A percentile compares a stretch with the other conserved stretches of the same genome.
These are phyloP conservation scores for Saccharomyces mikatae DNA, from an alignment of 805 yeast species.

Conservation along the genomic window DNA sequence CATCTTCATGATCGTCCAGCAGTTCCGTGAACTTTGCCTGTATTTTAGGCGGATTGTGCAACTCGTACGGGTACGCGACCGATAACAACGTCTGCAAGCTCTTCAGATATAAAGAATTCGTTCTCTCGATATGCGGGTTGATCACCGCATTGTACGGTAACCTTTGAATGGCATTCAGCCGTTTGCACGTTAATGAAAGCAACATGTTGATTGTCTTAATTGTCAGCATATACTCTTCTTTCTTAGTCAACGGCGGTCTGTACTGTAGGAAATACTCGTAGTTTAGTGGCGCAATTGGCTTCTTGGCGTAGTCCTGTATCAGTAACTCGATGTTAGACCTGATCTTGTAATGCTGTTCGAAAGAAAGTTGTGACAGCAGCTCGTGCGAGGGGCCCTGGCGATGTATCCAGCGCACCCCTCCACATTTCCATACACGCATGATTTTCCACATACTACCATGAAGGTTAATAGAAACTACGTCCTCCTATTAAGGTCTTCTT, in stretches of 20 bases:
- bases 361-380: constrained; percentile 21
- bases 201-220: constrained; percentile 50
- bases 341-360: constrained; percentile 47
- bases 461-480: not conserved
- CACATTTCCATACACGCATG: not conserved
- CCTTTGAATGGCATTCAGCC: constrained; percentile 60
- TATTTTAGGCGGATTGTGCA: constrained; percentile 48
- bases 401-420: not conserved
- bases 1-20: constrained; percentile 73
- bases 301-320: constrained; percentile 47
- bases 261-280: constrained; percentile 43
- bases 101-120: constrained; percentile 63
- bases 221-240: constrained; percentile 34
- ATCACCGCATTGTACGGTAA: constrained; percentile 79
- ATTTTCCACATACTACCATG: not conserved
- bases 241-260: constrained; percentile 25
- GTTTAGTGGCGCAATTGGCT: constrained; percentile 46
- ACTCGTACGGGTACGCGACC: constrained; percentile 37
- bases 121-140: constrained; percentile 77
- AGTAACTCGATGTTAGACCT: constrained; percentile 52
- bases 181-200: constrained; percentile 56
- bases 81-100: constrained; percentile 50
- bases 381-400: not conserved
- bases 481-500: not conserved
- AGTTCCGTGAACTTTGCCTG: constrained; percentile 47